Conservation (phyloP, 2,329 filamentous ascomycete genomes). For the Colletotrichum tamarilloi region DNA sequence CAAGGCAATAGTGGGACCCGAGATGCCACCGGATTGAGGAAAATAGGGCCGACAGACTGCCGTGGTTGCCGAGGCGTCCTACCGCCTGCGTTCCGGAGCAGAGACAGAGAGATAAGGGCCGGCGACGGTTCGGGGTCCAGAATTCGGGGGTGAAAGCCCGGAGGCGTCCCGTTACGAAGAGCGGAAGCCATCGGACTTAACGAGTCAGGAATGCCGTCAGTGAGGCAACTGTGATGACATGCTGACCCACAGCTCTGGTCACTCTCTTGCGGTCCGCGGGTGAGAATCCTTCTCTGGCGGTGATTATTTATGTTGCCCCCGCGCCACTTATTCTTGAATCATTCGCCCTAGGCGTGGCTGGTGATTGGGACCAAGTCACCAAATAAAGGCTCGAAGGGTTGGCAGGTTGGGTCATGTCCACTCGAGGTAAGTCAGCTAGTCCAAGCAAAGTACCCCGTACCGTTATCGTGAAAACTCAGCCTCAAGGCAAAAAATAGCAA, state of each 20-base stretch:
- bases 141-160: conserved; percentile 21
- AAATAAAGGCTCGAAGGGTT: background rate
- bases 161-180: conserved; percentile 22
- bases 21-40: conserved; percentile 3
- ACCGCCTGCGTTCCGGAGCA: conserved; percentile 8
- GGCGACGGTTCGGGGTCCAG: conserved; percentile 23
- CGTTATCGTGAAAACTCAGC: background rate
- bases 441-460: background rate
- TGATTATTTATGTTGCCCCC: background rate
- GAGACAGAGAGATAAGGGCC: background rate
- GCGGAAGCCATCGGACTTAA: background rate
- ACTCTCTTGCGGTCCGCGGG: background rate
- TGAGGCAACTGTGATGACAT: conserved; percentile 9
- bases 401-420: background rate
- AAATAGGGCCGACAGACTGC: conserved; percentile 30
- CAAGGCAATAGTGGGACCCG: background rate
- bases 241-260: background rate
- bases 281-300: background rate
- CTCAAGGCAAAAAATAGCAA: background rate
- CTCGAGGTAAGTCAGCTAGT: background rate
- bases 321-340: conserved; percentile 15
- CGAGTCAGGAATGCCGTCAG: conserved; percentile 17
- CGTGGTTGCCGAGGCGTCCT: conserved; percentile 15
- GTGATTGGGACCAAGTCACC: background rate
- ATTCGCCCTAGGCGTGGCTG: conserved; percentile 10